These are phyloP conservation scores for Penicillium decumbens DNA, from an alignment of 2,329 filamentous ascomycete species.

Conservation along the genomic window DNA sequence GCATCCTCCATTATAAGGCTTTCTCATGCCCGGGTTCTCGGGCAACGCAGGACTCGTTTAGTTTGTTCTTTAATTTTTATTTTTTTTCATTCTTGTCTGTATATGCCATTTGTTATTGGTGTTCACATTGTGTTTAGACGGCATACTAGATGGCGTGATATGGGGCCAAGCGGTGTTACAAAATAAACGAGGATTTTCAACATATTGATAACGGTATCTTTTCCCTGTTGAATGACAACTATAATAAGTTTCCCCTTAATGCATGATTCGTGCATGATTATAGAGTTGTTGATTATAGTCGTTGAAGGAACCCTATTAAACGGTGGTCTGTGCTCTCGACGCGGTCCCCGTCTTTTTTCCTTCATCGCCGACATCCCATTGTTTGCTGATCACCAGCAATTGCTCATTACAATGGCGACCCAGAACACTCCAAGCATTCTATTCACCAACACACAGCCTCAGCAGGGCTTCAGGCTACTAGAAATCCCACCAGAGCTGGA, in stretches of 20 bases:
- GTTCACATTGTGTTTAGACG: constrained; percentile 8
- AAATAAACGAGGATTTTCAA: neutral
- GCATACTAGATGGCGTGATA: constrained; percentile 17
- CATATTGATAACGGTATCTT: neutral
- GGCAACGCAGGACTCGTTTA: neutral
- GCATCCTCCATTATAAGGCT: neutral
- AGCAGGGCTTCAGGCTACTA: constrained; percentile 55
- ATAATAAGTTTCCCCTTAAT: neutral
- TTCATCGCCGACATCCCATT: neutral
- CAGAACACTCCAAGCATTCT: constrained; percentile 35
- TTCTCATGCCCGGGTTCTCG: neutral
- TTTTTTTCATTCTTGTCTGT: neutral
- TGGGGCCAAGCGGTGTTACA: neutral
- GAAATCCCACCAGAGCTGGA: constrained; percentile 58
- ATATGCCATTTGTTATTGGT: constrained; percentile 4
- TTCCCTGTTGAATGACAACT: neutral
- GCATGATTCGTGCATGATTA: constrained; percentile 16
- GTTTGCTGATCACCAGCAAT: neutral
- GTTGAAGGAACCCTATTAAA: constrained; percentile 20
- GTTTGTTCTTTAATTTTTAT: neutral
- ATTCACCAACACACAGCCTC: constrained; percentile 41
- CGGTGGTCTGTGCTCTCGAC: constrained; percentile 33
- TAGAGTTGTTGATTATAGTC: neutral
- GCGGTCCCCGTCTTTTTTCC: constrained; percentile 14
- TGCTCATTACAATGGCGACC: constrained; percentile 33